Evolutionary conservation across 2,329 filamentous ascomycete species (phyloP), one percentile per base, ranked within the genome.

Genomic region (Arthrobotrys megalospora): DNA sequence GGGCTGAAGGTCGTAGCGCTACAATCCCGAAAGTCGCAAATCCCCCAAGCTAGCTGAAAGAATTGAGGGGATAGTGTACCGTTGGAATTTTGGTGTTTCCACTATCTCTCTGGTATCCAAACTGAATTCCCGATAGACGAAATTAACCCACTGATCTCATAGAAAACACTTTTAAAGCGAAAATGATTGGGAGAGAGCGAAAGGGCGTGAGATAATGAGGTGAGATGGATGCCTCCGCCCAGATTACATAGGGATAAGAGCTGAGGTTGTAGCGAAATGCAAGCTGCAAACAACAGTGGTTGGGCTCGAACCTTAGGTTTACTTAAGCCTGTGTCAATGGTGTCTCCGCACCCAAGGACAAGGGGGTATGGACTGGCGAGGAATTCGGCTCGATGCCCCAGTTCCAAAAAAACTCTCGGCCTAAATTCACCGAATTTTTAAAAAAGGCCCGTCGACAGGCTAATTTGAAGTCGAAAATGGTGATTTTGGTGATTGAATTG

Each of bases 311-410:
- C 63, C 63, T 53, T 43, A 52, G 47, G 53, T 58, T 60, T 62
- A 48, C 52, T 62, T 60, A 66, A 41, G 43, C 43, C 62, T 66
- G 45, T 28, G 45, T 41, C 48, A 58, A 55, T 58, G 64, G 36
- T 38, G 55, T 75, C 70, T 75, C 63, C 70, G 70, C 63, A 63
- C 70, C 52, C 41, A 64, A 75, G 70, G 63, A 75, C 70, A 75
- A 75, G 70, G 70, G 70, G 63, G 32, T 48, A 48, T 71, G 38
- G 45, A 60, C 69, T 73, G 58, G 65, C 67, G 67, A 71, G 62
- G 60, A 67, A 71, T 71, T 78, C 75, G 75, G 75, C 60, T 78
- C 75, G 67, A 55, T 62, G 63, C 67, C 67, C 75, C 75, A 65
- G 64, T 68, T 58, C 32, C 65, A 47, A 58, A 55, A 43, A 52